Evolutionary conservation across 2,329 filamentous ascomycete species (phyloP), one percentile per base, ranked within the genome.

Genomic region (Neonectria coccinea): DNA sequence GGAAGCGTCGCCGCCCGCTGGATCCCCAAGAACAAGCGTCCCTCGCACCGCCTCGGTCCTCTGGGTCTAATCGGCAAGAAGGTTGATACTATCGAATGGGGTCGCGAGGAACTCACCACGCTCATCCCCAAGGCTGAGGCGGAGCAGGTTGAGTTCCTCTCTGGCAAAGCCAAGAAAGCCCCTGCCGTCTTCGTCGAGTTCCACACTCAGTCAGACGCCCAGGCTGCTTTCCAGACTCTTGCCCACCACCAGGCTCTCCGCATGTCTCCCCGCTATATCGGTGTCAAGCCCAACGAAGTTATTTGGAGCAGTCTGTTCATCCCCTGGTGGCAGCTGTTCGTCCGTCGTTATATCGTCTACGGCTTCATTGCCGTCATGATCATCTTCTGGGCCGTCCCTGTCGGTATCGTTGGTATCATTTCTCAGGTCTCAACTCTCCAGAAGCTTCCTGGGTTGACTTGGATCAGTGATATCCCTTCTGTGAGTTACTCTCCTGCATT

Each of bases 141-240:
- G 52, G 84, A 88, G 11, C 91, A 81, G 88, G 79, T 87, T 79
- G 70, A 87, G 42, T 89, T 93, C 73, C 85, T 86, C 42, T 81
- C 84, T 12, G 89, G 91, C 53, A 86, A 92, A 67, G 89, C 85
- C 25, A 84, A 87, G 57, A 85, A 86, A 69, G 82, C 91, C 58
- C 88, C 88, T 56, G 90, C 94, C 3, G 91, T 96, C n/a, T 98
- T 99, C 73, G 92, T 99, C 68, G 94, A 98, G 75, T 99, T 97
- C 75, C 86, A 88, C 67, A 89, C 87, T 4, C 92, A 97, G 76
- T 86, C 90, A 25, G 92, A 93, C 65, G 96, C 96, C 9, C 95
- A 99, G 78, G 84, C 86, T 62, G 94, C 95, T 25, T 97, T 87
- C 79, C 94, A 97, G 79, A 90, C 89, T 20, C 84, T 97, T 29